phyloP scores from a whole-genome alignment of 2,329 filamentous ascomycete genomes.

The Tolypocladium ophioglossoides region DNA sequence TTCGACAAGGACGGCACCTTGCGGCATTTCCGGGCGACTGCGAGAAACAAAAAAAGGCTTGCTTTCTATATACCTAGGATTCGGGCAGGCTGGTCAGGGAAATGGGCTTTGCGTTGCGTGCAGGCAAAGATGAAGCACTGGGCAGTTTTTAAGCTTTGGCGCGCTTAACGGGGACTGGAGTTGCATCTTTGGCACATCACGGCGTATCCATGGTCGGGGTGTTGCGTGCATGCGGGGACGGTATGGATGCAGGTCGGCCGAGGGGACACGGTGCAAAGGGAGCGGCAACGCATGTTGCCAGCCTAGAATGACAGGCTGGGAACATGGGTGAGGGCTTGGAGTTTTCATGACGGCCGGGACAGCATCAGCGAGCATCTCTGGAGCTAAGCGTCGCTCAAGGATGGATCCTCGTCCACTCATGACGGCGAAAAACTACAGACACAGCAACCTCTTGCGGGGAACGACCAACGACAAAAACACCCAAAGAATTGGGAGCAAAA shows the following conservation, averaged over 20 bases:
- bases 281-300: neutral
- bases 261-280: neutral
- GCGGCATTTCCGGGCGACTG: conserved; percentile 11
- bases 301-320: neutral
- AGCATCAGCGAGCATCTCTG: conserved; percentile 1
- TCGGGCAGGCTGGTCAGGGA: conserved; percentile 6
- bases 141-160: conserved; percentile 8
- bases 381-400: neutral
- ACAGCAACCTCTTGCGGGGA: neutral
- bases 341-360: neutral
- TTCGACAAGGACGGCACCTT: conserved; percentile 3
- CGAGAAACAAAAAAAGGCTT: conserved; percentile 6
- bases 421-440: neutral
- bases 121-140: conserved; percentile 7
- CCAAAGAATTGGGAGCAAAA: neutral
- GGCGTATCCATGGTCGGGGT: conserved; percentile 9
- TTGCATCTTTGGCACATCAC: conserved; percentile 7
- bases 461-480: neutral
- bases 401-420: neutral
- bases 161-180: conserved; percentile 6
- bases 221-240: neutral
- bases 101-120: conserved; percentile 3
- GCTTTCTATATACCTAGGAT: conserved; percentile 11
- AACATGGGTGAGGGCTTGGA: neutral
- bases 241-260: neutral